phyloP scores from a whole-genome alignment of 225 moss, liverwort and hornwort genomes.

The Pleurozium schreberi region DNA sequence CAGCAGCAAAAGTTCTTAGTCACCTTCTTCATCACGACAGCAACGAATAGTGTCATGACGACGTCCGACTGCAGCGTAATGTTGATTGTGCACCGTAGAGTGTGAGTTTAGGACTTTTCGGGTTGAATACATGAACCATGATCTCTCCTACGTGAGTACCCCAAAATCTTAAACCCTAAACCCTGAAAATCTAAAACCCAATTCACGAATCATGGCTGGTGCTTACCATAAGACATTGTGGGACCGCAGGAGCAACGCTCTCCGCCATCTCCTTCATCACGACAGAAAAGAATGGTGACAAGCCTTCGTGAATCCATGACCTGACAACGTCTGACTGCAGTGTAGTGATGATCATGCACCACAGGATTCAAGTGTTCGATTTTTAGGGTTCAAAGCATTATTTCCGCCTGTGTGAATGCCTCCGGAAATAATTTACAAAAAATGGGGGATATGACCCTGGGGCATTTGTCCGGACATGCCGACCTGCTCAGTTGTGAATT shows the following conservation, averaged over 20 bases:
- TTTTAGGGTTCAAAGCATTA: no score
- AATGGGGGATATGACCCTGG: background rate
- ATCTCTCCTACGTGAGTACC: background rate
- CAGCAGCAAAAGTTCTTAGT: background rate
- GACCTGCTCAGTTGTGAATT: background rate
- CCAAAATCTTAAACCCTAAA: background rate
- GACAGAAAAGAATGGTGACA: background rate
- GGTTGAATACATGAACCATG: background rate
- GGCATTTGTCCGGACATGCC: background rate
- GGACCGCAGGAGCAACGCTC: no score
- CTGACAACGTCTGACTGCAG: background rate
- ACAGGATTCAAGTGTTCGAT: no score
- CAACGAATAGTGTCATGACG: background rate
- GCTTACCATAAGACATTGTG: background rate
- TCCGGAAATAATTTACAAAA: background rate
- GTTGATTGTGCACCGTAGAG: background rate
- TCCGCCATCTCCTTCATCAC: background rate
- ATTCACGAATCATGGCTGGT: no score
- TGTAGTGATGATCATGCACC: background rate
- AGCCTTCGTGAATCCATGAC: background rate
- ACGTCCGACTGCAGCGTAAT: background rate
- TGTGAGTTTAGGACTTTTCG: background rate
- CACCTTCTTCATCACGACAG: background rate
- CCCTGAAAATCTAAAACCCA: no score
- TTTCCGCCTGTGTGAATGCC: background rate